These are phyloP conservation scores for Coniochaeta prunicola DNA, from an alignment of 2,329 filamentous ascomycete species.

Conservation along the genomic window DNA sequence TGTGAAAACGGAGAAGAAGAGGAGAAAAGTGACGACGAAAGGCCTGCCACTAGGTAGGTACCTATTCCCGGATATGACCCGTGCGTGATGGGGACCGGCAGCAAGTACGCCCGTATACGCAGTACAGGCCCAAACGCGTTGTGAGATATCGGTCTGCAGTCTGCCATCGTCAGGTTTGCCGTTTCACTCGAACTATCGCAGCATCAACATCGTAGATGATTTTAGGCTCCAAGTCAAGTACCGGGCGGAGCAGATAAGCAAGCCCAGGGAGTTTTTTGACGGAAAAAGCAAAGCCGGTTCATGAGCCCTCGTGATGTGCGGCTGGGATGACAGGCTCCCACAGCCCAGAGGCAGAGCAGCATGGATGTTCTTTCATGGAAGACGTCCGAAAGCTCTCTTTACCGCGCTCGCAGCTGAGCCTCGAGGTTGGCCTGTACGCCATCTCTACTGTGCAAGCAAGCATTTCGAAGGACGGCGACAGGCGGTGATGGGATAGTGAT, in stretches of 20 bases:
- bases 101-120: background rate
- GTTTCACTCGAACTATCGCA: background rate
- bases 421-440: too few species aligned
- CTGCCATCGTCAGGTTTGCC: background rate
- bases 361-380: background rate
- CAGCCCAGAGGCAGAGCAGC: background rate
- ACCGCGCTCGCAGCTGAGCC: too few species aligned
- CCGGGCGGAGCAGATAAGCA: background rate
- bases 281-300: background rate
- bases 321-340: background rate
- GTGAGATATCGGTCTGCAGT: background rate
- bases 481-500: background rate
- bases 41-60: background rate
- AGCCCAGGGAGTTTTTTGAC: background rate
- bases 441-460: too few species aligned
- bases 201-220: background rate
- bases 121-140: background rate
- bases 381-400: too few species aligned
- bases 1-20: background rate
- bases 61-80: background rate
- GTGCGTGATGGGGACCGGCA: background rate
- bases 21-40: background rate
- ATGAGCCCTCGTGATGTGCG: background rate
- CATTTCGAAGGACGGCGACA: background rate
- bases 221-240: background rate